A percentile compares a stretch with the other conserved stretches of the same genome.
phyloP scores from a whole-genome alignment of 345 rosid species.

The Toxicodendron radicans region DNA sequence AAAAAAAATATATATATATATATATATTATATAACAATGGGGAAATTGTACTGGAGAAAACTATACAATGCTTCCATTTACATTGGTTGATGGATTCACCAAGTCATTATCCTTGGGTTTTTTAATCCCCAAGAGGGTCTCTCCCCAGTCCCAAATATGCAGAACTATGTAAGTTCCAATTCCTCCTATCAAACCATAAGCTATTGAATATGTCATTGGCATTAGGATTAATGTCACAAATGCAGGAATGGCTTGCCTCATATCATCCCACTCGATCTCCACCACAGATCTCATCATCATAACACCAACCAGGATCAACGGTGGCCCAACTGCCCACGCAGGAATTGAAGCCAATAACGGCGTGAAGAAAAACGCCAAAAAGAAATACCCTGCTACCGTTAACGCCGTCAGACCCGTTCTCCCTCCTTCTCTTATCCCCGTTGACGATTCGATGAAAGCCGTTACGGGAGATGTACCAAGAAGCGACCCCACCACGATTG shows the following conservation, averaged over 20 bases:
- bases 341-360: slow-evolving; percentile 55
- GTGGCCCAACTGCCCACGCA: slow-evolving; percentile 64
- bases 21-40: no score
- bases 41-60: no score
- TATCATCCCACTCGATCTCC: slow-evolving; percentile 57
- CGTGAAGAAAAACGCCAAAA: slow-evolving; percentile 51
- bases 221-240: slow-evolving; percentile 44
- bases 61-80: neutral
- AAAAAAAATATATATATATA: no score
- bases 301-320: slow-evolving; percentile 54
- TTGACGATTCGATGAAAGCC: slow-evolving; percentile 47
- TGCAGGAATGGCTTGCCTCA: slow-evolving; percentile 57
- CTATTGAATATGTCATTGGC: slow-evolving; percentile 60
- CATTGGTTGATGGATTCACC: neutral
- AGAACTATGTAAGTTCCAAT: slow-evolving; percentile 51
- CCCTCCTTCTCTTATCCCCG: slow-evolving; percentile 58
- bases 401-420: slow-evolving; percentile 50
- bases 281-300: slow-evolving; percentile 61
- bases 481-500: slow-evolving; percentile 51
- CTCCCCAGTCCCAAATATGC: slow-evolving; percentile 48
- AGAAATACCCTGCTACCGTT: slow-evolving; percentile 51
- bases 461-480: slow-evolving; percentile 59
- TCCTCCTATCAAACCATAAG: slow-evolving; percentile 55
- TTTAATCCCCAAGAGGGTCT: slow-evolving; percentile 19
- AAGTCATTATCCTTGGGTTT: neutral